A percentile compares a stretch with the other conserved stretches of the same genome.
Evolutionary conservation across 2,329 filamentous ascomycete species (phyloP).

Genomic region (Ophiocordyceps camponoti-leonardi): DNA sequence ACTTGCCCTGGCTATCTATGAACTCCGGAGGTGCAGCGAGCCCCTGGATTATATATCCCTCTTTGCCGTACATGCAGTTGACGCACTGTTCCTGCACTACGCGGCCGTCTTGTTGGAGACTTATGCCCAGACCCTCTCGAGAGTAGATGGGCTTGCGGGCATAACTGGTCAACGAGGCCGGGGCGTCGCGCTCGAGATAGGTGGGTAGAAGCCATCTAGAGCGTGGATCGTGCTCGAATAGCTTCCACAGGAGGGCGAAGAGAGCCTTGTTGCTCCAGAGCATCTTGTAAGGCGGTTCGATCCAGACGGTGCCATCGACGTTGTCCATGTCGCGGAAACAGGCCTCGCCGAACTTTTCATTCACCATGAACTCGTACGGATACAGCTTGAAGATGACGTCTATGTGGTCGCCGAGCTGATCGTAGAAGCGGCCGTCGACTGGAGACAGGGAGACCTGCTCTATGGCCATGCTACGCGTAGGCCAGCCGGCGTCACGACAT

Average conservation of each 20-base stretch:
- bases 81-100: background rate
- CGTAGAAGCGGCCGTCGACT: slow-evolving; percentile 1
- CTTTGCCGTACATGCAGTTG: slow-evolving; percentile 1
- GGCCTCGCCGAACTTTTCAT: background rate
- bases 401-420: slow-evolving; percentile 1
- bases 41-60: slow-evolving; percentile 1
- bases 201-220: slow-evolving; percentile 2
- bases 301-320: slow-evolving; percentile 1
- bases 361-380: background rate
- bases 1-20: background rate
- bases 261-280: slow-evolving; percentile 3
- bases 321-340: slow-evolving; percentile 1
- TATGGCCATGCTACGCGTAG: background rate
- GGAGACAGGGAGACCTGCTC: background rate
- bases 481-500: slow-evolving; percentile 1
- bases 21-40: slow-evolving; percentile 1
- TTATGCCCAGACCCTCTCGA: slow-evolving; percentile 1
- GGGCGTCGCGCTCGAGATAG: slow-evolving; percentile 1
- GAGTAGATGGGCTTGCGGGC: slow-evolving; percentile 3
- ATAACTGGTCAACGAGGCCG: background rate
- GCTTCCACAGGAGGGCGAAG: slow-evolving; percentile 1
- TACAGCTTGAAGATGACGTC: slow-evolving; percentile 3
- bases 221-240: slow-evolving; percentile 2
- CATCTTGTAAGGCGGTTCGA: slow-evolving; percentile 3
- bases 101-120: background rate